Conservation (phyloP, 2,329 filamentous ascomycete genomes). For the Nothophoma quercina region DNA sequence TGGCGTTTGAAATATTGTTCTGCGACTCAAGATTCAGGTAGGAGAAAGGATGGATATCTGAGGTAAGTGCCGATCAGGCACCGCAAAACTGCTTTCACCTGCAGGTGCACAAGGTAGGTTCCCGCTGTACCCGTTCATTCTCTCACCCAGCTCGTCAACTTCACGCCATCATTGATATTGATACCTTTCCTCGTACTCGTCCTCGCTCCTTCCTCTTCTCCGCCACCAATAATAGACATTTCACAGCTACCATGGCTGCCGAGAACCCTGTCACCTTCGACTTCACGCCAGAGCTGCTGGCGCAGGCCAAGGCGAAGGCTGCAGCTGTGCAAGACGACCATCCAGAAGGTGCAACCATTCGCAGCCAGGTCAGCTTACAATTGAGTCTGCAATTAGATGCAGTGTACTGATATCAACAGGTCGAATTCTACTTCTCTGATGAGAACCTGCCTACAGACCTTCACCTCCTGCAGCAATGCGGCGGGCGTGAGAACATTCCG, state of each 20-base stretch:
- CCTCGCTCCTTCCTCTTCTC: background rate
- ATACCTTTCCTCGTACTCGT: background rate
- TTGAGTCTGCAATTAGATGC: background rate
- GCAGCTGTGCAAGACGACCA: slow-evolving; percentile 24
- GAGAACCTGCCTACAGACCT: slow-evolving; percentile 55
- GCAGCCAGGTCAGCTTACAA: slow-evolving; percentile 33
- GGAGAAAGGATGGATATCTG: too few relatives aligned
- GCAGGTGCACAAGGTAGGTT: background rate
- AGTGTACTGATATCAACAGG: slow-evolving; percentile 38
- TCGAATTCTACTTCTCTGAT: slow-evolving; percentile 61
- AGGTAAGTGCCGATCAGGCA: background rate
- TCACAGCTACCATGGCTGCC: background rate
- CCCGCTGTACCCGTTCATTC: slow-evolving; percentile 3
- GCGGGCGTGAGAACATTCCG: slow-evolving; percentile 51
- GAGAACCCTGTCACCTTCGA: background rate
- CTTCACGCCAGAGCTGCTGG: slow-evolving; percentile 1
- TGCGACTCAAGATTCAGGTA: too few relatives aligned
- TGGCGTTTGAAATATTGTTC: too few relatives aligned
- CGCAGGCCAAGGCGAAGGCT: background rate
- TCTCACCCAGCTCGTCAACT: background rate
- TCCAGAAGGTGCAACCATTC: slow-evolving; percentile 38
- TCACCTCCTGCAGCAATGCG: slow-evolving; percentile 53
- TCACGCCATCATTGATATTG: background rate
- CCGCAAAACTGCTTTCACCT: slow-evolving; percentile 9
- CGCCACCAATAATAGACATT: background rate